A percentile compares a stretch with the other conserved stretches of the same genome.
Conservation (phyloP, 148 eudicot species). For the Heliosperma pusillum region DNA sequence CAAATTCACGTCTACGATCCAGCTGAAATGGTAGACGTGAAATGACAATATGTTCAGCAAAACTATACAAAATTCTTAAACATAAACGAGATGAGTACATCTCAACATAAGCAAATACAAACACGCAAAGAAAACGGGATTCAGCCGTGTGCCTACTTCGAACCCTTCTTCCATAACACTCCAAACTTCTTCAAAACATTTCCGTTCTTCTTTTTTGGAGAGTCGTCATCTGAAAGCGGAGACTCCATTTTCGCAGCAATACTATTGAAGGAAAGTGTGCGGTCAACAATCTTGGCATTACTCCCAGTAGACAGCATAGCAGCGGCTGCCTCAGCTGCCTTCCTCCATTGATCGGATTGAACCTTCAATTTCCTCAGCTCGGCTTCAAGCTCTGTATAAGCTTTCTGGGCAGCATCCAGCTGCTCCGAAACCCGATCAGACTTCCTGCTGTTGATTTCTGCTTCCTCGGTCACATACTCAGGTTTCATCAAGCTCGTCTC, state of each 20-base stretch:
- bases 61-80: slow-evolving; percentile 5
- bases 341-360: slow-evolving; percentile 87
- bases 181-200: slow-evolving; percentile 81
- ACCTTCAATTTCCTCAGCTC: slow-evolving; percentile 76
- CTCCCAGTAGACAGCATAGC: slow-evolving; percentile 62
- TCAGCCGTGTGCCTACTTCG: slow-evolving; percentile 32
- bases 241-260: slow-evolving; percentile 65
- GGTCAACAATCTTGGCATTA: slow-evolving; percentile 56
- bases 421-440: slow-evolving; percentile 51
- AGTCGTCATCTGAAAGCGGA: slow-evolving; percentile 65
- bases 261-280: slow-evolving; percentile 56
- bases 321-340: slow-evolving; percentile 96
- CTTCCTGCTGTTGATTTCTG: slow-evolving; percentile 51
- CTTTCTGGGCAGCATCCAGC: slow-evolving; percentile 60
- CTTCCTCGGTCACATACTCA: slow-evolving; percentile 58
- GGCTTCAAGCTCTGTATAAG: slow-evolving; percentile 62
- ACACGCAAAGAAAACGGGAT: neutral
- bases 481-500: slow-evolving; percentile 62
- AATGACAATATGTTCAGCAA: neutral
- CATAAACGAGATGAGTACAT: neutral
- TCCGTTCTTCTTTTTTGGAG: slow-evolving; percentile 69
- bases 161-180: slow-evolving; percentile 62
- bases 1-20: neutral
- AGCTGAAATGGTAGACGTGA: slow-evolving; percentile 12
- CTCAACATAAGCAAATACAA: neutral